Percentiles rank a stretch among this genome's conserved stretches.
phyloP scores from a whole-genome alignment of 371 early-diverging fungal species.

The Gilbertella persicaria region DNA sequence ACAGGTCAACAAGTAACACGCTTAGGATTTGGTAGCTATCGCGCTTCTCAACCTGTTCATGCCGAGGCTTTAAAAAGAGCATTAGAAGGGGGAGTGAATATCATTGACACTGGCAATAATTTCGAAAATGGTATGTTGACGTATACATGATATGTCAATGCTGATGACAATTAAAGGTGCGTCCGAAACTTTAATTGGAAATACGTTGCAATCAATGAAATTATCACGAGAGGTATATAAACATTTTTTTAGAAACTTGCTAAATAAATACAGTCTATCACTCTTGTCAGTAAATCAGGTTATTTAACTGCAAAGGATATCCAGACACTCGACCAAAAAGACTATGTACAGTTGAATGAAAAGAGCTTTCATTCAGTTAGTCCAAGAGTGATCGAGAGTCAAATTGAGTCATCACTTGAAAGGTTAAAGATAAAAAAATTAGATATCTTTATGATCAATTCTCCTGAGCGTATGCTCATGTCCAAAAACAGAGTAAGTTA shows the following conservation, averaged over 20 bases:
- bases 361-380: conserved; percentile 68
- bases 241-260: background rate
- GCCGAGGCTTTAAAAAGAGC: conserved; percentile 59
- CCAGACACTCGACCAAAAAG: conserved; percentile 19
- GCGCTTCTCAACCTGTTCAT: conserved; percentile 45
- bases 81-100: conserved; percentile 63
- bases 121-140: conserved; percentile 64
- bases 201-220: conserved; percentile 47
- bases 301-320: conserved; percentile 46
- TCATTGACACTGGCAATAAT: conserved; percentile 76
- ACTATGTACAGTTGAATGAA: conserved; percentile 56
- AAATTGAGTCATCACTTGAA: conserved; percentile 61
- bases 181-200: conserved; percentile 65
- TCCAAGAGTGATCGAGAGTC: conserved; percentile 60
- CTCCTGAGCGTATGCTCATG: conserved; percentile 75
- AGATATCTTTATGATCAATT: conserved; percentile 80
- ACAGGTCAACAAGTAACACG: conserved; percentile 48
- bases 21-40: conserved; percentile 68
- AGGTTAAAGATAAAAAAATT: conserved; percentile 60
- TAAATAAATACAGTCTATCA: conserved; percentile 42
- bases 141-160: background rate
- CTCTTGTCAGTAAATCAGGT: conserved; percentile 75
- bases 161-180: conserved; percentile 35
- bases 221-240: conserved; percentile 39
- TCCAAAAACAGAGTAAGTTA: conserved; percentile 52